Evolutionary conservation across 352 stramenopile genomes (phyloP).

Genomic region (Phytophthora cactorum): DNA sequence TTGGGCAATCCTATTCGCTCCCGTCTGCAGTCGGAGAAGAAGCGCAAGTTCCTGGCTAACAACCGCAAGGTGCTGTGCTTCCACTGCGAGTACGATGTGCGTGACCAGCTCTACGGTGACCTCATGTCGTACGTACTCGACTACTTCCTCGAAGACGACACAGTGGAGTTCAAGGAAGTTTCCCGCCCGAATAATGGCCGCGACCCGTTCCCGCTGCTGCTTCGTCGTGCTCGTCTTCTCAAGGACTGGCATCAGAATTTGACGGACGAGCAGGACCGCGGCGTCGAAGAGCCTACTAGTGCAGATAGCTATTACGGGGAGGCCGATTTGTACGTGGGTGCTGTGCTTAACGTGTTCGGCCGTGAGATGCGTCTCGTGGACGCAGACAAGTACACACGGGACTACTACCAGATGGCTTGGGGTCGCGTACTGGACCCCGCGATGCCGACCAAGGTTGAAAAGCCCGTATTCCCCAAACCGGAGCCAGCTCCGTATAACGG

Average conservation of each 20-base stretch:
- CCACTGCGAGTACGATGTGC: conserved; percentile 86
- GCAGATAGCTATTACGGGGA: conserved; percentile 78
- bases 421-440: conserved; percentile 49
- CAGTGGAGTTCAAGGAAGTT: conserved; percentile 90
- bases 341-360: conserved; percentile 73
- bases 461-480: conserved; percentile 57
- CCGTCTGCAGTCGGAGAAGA: conserved; percentile 73
- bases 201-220: conserved; percentile 80
- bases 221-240: conserved; percentile 66
- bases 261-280: conserved; percentile 74
- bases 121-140: conserved; percentile 81
- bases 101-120: conserved; percentile 80
- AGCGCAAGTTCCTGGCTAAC: conserved; percentile 88
- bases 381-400: conserved; percentile 76
- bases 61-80: conserved; percentile 90
- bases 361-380: conserved; percentile 78
- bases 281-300: conserved; percentile 71
- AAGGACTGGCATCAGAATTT: conserved; percentile 76
- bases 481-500: conserved; percentile 75
- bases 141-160: conserved; percentile 91
- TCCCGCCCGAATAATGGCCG: conserved; percentile 80
- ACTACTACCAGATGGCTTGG: conserved; percentile 80
- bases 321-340: conserved; percentile 67
- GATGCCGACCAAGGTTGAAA: conserved; percentile 52
- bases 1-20: conserved; percentile 77